A percentile compares a stretch with the other conserved stretches of the same genome.
phyloP scores from a whole-genome alignment of 1,284 basidiomycete species.

The Athelia psychrophila region DNA sequence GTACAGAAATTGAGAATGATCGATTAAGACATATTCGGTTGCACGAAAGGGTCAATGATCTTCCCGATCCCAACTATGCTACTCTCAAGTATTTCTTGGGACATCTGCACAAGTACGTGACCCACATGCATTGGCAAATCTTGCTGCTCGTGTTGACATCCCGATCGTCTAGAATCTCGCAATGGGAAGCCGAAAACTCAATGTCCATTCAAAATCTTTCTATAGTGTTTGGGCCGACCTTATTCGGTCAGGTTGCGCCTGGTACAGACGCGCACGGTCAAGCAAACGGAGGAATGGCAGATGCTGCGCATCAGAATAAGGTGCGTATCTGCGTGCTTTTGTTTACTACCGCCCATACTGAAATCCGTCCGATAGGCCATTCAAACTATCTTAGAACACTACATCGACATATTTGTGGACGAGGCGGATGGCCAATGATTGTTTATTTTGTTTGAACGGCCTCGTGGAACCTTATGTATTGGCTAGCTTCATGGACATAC shows the following conservation, averaged over 20 bases:
- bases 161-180: constrained; percentile 59
- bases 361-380: constrained; percentile 54
- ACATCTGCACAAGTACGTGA: constrained; percentile 80
- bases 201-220: constrained; percentile 95
- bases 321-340: constrained; percentile 27
- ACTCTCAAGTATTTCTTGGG: constrained; percentile 96
- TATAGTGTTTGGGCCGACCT: constrained; percentile 96
- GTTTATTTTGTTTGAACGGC: background rate
- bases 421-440: constrained; percentile 32
- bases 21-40: constrained; percentile 91
- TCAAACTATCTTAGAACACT: constrained; percentile 85
- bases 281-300: constrained; percentile 43
- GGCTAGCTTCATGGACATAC: background rate
- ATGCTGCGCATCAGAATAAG: constrained; percentile 67
- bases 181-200: constrained; percentile 77
- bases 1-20: constrained; percentile 87
- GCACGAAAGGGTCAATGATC: constrained; percentile 95
- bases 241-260: constrained; percentile 62
- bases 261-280: constrained; percentile 20
- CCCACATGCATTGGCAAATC: background rate
- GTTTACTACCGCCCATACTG: constrained; percentile 3
- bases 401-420: constrained; percentile 79
- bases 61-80: constrained; percentile 98
- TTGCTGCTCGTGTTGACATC: constrained; percentile 3
- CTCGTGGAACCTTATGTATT: background rate